Evolutionary conservation across 2,329 filamentous ascomycete species (phyloP).

Genomic region (Aspergillus sp.): DNA sequence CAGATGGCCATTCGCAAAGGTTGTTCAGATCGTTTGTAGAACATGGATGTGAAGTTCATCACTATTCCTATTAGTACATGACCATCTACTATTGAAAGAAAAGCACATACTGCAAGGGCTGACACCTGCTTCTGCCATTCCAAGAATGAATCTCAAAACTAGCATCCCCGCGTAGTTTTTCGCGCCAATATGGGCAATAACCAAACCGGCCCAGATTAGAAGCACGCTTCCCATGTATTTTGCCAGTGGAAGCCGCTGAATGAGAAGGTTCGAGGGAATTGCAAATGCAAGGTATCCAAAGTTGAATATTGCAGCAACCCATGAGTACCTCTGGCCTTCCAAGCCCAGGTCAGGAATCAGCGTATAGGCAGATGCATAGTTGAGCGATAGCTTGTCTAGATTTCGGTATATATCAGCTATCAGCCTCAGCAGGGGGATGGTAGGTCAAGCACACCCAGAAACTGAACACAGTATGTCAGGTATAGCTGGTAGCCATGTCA

Average conservation of each 20-base stretch:
- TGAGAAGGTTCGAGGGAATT: slow-evolving; percentile 39
- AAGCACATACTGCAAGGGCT: slow-evolving; percentile 28
- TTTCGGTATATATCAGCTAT: background rate
- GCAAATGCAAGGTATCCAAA: slow-evolving; percentile 42
- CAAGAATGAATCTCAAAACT: slow-evolving; percentile 48
- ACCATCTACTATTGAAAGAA: too few species aligned
- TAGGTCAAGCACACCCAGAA: slow-evolving; percentile 34
- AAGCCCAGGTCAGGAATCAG: slow-evolving; percentile 44
- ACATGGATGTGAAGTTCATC: slow-evolving; percentile 39
- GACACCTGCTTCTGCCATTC: slow-evolving; percentile 42
- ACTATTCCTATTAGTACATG: slow-evolving; percentile 16
- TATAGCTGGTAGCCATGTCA: slow-evolving; percentile 23
- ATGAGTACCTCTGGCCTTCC: slow-evolving; percentile 44
- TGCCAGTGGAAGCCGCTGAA: slow-evolving; percentile 45
- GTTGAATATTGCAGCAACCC: slow-evolving; percentile 47
- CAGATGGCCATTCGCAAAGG: slow-evolving; percentile 36
- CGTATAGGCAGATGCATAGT: slow-evolving; percentile 43
- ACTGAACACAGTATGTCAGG: slow-evolving; percentile 48
- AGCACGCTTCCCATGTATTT: slow-evolving; percentile 44
- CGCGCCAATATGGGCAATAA: slow-evolving; percentile 39
- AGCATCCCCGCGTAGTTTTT: slow-evolving; percentile 45
- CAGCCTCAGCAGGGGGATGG: too few species aligned
- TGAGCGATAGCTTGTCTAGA: slow-evolving; percentile 30
- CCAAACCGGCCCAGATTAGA: slow-evolving; percentile 43
- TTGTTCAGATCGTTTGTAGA: slow-evolving; percentile 40